A percentile compares a stretch with the other conserved stretches of the same genome.
Conservation (phyloP, 768 basidiomycete genomes). For the Crassisporium funariophilum region DNA sequence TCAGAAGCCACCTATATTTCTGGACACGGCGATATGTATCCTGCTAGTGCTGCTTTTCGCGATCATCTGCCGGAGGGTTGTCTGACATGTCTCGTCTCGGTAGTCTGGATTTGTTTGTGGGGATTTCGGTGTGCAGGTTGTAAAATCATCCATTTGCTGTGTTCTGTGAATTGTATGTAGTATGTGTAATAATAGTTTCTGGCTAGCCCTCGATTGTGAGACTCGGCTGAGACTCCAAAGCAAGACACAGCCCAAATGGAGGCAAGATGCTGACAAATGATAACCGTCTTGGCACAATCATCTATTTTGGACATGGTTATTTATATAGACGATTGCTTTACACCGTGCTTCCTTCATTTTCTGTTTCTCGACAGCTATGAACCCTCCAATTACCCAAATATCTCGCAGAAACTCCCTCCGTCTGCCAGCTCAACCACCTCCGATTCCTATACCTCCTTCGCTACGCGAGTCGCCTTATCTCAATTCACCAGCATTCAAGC, state of each 20-base stretch:
- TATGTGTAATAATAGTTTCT: no score
- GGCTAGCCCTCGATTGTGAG: no score
- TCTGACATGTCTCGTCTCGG: conserved; percentile 29
- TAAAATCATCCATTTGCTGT: no score
- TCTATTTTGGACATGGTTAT: no score
- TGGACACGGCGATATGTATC: conserved; percentile 77
- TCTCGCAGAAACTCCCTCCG: conserved; percentile 40
- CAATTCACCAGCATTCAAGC: conserved; percentile 51
- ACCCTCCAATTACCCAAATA: conserved; percentile 1
- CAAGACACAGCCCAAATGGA: no score
- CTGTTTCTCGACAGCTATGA: no score
- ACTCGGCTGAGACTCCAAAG: no score
- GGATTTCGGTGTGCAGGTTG: not conserved
- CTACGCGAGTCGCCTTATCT: conserved; percentile 58
- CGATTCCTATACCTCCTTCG: conserved; percentile 60
- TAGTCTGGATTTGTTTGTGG: not conserved
- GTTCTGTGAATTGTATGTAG: no score
- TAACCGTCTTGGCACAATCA: no score
- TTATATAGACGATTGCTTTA: no score
- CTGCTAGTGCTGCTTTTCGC: conserved; percentile 68
- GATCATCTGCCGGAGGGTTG: conserved; percentile 63
- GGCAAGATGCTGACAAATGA: no score
- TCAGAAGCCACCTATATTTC: conserved; percentile 57
- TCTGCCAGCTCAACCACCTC: conserved; percentile 33
- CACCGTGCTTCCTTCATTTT: no score